These are phyloP conservation scores for Rubroboletus pulcherrimus DNA, from an alignment of 768 basidiomycete genomes.

Conservation along the genomic window DNA sequence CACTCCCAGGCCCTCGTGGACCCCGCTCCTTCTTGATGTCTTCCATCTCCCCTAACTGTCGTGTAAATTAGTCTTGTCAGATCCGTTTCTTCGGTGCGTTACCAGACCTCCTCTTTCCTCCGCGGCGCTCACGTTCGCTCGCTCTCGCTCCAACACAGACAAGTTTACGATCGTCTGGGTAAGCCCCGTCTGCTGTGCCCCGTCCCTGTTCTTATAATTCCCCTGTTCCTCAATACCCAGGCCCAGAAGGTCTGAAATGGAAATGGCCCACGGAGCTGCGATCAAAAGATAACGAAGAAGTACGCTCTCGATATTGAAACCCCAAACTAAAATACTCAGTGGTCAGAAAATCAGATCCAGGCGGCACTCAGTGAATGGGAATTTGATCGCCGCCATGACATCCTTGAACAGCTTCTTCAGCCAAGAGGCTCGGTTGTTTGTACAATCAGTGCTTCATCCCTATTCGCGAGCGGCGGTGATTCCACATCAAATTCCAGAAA, in stretches of 20 bases:
- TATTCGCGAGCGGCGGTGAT: slow-evolving; percentile 39
- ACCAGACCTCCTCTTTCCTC: background rate
- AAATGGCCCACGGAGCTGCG: slow-evolving; percentile 45
- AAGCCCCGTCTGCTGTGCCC: slow-evolving; percentile 16
- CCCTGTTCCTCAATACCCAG: slow-evolving; percentile 18
- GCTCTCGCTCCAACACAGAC: slow-evolving; percentile 37
- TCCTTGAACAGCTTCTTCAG: slow-evolving; percentile 38
- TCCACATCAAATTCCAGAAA: slow-evolving; percentile 24
- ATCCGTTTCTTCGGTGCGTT: slow-evolving; percentile 63
- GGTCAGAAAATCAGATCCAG: slow-evolving; percentile 42
- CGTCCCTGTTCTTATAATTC: slow-evolving; percentile 9
- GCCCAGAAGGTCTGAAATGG: slow-evolving; percentile 38
- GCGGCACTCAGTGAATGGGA: slow-evolving; percentile 40
- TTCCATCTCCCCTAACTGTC: slow-evolving; percentile 13
- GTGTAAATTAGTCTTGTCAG: slow-evolving; percentile 54
- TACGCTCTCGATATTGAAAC: slow-evolving; percentile 28
- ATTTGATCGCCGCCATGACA: slow-evolving; percentile 35
- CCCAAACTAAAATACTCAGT: slow-evolving; percentile 18
- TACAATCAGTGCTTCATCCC: slow-evolving; percentile 46
- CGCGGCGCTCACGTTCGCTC: slow-evolving; percentile 4
- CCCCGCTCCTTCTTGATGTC: background rate
- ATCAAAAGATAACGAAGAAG: slow-evolving; percentile 46
- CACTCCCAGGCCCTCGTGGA: background rate
- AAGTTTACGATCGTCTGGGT: slow-evolving; percentile 76
- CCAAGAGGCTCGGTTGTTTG: slow-evolving; percentile 45